Evolutionary conservation across 2,329 filamentous ascomycete species (phyloP), one percentile per base, ranked within the genome.

Genomic region (Xylaria sp.): DNA sequence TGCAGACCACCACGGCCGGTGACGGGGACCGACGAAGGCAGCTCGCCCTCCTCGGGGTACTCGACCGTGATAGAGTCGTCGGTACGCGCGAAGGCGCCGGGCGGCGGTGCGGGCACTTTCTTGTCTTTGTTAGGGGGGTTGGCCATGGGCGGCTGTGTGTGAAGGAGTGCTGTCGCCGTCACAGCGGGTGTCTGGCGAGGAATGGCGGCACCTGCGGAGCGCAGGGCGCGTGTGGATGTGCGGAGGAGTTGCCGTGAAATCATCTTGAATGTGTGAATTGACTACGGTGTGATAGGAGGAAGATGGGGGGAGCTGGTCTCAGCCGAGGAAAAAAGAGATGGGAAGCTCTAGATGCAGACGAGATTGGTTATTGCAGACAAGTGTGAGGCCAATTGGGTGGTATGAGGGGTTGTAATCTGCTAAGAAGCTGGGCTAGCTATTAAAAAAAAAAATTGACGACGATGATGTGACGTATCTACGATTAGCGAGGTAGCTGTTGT

Each of bases 1-100:
- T 96, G 92, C 77, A 90, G 87, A 20, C 93, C 93, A 69, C 92
- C 93, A 60, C 92, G 87, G 57, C 93, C 93, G 71, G 90, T 86
- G 8, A 95, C 89, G 4, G 92, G 90, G 65, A 84, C 83, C 65
- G 89, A 91, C 48, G 87, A 85, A 10, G 93, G 93, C 72, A 96
- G 86, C 68, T 94, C 87, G 64, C 87, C 82, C 76, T 93, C 91
- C 43, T 88, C 87, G 0, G 93, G 93, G 77, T 97, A 93, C 79
- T 93, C 89, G 70, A 96, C 90, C 45, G 89, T 87, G 69, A 97
- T 91, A 63, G 85, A 88, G 58, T 93, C 87, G 76, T 97, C 92
- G 10, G 93, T 97, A 76, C 93, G 90, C 18, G 93, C 92, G 78
- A 91, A 92, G 68, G 88, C 84, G 62, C 93, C 92, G 15, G 84